phyloP scores from a whole-genome alignment of 2,329 filamentous ascomycete genomes.

The Aspergillus ustus region DNA sequence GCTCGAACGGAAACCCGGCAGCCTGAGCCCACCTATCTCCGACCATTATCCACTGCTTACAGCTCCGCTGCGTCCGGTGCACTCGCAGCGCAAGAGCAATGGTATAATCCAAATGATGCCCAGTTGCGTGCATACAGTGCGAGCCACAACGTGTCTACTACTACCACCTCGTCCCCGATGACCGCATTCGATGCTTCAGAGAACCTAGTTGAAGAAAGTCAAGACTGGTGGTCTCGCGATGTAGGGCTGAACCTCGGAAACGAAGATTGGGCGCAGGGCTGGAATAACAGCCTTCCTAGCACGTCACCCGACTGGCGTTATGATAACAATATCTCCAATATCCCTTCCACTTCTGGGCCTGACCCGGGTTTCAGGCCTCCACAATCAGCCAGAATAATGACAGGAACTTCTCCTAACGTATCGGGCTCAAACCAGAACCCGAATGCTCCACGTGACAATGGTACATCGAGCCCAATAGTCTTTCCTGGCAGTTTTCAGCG shows the following conservation, averaged over 20 bases:
- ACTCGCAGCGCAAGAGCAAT: constrained; percentile 36
- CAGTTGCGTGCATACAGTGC: constrained; percentile 27
- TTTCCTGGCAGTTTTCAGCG: constrained; percentile 21
- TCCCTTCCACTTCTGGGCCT: constrained; percentile 19
- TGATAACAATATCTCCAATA: constrained; percentile 13
- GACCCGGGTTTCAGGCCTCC: constrained; percentile 12
- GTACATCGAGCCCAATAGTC: constrained; percentile 5
- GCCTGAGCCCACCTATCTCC: constrained; percentile 41
- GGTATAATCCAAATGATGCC: constrained; percentile 36
- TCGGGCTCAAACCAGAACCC: constrained; percentile 10
- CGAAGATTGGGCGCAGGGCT: constrained; percentile 59
- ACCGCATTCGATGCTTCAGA: constrained; percentile 65
- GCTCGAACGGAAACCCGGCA: constrained; percentile 28
- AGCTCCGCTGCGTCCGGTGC: constrained; percentile 25
- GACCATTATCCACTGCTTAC: constrained; percentile 30
- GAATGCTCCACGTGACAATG: constrained; percentile 14
- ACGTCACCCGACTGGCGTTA: constrained; percentile 20
- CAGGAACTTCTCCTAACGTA: constrained; percentile 13
- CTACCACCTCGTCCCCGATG: constrained; percentile 51
- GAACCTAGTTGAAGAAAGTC: constrained; percentile 64
- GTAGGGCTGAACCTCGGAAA: constrained; percentile 66
- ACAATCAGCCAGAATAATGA: constrained; percentile 14
- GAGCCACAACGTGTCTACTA: constrained; percentile 32
- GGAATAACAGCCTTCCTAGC: constrained; percentile 28
- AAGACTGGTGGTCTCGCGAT: constrained; percentile 69